A percentile compares a stretch with the other conserved stretches of the same genome.
These are phyloP conservation scores for Porodaedalea pini DNA, from an alignment of 1,284 basidiomycete genomes.

Conservation along the genomic window DNA sequence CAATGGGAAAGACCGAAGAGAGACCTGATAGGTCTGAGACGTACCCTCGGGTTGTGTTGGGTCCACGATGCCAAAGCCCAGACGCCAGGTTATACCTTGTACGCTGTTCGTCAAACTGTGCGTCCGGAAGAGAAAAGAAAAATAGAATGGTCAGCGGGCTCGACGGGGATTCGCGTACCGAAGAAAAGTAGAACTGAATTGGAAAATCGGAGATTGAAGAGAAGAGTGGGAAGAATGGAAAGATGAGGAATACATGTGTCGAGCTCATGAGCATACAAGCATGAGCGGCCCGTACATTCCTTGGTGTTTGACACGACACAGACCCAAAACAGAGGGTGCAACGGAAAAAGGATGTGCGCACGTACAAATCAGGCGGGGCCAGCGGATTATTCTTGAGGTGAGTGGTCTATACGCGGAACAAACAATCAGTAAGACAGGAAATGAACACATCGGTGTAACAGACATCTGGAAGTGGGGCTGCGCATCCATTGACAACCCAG, in stretches of 20 bases:
- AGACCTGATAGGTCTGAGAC: conserved; percentile 17
- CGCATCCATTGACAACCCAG: neutral
- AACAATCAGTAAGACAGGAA: neutral
- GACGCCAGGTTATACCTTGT: conserved; percentile 59
- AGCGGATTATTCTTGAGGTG: conserved; percentile 52
- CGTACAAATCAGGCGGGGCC: conserved; percentile 61
- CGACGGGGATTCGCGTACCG: conserved; percentile 6
- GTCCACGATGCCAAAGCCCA: conserved; percentile 55
- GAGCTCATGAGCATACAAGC: too few relatives aligned
- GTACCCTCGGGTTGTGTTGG: conserved; percentile 50
- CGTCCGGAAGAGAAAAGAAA: conserved; percentile 1
- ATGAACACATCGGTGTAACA: conserved; percentile 1
- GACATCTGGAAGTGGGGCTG: conserved; percentile 4
- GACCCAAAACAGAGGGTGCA: neutral
- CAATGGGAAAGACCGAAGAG: conserved; percentile 8
- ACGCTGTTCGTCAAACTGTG: conserved; percentile 47
- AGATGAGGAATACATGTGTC: neutral
- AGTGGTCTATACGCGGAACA: conserved; percentile 35
- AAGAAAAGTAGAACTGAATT: conserved; percentile 1
- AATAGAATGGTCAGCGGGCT: conserved; percentile 9
- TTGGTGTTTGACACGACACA: too few relatives aligned
- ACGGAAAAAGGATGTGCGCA: conserved; percentile 20
- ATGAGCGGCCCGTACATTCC: too few relatives aligned
- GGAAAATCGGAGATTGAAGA: neutral
- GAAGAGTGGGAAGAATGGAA: neutral